phyloP scores from a whole-genome alignment of 345 rosid genomes.

The Draba incana region DNA sequence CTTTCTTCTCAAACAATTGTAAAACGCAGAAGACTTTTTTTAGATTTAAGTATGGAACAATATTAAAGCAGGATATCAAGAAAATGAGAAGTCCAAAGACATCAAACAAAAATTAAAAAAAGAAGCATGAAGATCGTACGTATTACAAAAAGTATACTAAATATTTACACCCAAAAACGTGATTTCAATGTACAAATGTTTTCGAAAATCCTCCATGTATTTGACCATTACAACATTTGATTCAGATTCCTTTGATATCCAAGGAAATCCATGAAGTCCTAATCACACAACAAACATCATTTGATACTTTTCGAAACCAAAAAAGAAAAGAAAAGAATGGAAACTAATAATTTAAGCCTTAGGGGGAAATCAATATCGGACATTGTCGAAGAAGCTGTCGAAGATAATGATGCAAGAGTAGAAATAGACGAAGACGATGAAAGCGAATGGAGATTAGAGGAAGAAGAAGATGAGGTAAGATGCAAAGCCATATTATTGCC shows the following conservation, averaged over 20 bases:
- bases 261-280: constrained; percentile 8
- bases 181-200: constrained; percentile 4
- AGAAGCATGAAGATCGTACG: background rate
- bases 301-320: background rate
- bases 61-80: background rate
- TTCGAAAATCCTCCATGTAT: background rate
- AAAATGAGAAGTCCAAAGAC: background rate
- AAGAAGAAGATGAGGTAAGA: constrained; percentile 34
- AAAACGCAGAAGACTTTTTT: too few relatives aligned
- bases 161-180: background rate
- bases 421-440: constrained; percentile 49
- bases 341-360: constrained; percentile 7
- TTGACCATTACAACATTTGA: constrained; percentile 20
- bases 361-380: constrained; percentile 35
- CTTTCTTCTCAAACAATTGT: too few relatives aligned
- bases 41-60: too few relatives aligned
- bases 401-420: constrained; percentile 32
- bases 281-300: constrained; percentile 10
- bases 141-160: background rate
- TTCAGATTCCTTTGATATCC: background rate
- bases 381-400: constrained; percentile 18
- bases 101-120: too few relatives aligned
- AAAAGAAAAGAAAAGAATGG: background rate
- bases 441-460: constrained; percentile 46
- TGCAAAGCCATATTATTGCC: constrained; percentile 51